phyloP scores from a whole-genome alignment of 1,284 basidiomycete species.

The Kalmanozyma brasiliensis region DNA sequence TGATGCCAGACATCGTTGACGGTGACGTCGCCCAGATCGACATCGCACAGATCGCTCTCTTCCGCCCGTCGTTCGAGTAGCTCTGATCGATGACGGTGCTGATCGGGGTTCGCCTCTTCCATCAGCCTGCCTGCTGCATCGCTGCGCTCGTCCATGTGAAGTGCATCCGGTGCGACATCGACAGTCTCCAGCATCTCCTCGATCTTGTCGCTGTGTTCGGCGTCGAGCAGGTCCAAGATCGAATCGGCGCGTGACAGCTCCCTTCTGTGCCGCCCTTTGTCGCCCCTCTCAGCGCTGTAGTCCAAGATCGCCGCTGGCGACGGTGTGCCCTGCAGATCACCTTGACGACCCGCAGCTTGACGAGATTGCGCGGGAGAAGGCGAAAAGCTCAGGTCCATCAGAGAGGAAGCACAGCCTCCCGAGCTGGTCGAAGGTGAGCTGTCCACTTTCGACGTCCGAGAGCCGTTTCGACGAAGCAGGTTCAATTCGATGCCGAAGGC shows the following conservation, averaged over 20 bases:
- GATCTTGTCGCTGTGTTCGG: conserved; percentile 6
- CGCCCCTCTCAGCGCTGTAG: too few species aligned
- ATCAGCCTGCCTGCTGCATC: too few species aligned
- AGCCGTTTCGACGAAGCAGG: conserved; percentile 9
- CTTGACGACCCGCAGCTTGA: neutral
- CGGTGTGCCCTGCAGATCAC: neutral
- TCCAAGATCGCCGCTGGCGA: neutral
- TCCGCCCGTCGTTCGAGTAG: neutral
- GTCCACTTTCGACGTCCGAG: conserved; percentile 11
- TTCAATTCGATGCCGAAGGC: conserved; percentile 40
- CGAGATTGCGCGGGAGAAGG: conserved; percentile 11
- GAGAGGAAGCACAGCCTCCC: conserved; percentile 13
- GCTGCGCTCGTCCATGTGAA: neutral
- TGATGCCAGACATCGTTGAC: conserved; percentile 25
- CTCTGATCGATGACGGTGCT: too few species aligned
- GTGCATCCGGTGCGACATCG: conserved; percentile 1
- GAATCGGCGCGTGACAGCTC: conserved; percentile 30
- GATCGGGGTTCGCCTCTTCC: too few species aligned
- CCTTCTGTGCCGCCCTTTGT: conserved; percentile 6
- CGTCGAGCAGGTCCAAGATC: conserved; percentile 28
- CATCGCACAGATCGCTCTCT: conserved; percentile 4
- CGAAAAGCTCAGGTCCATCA: conserved; percentile 23
- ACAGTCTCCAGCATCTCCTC: conserved; percentile 19
- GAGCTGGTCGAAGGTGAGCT: conserved; percentile 28
- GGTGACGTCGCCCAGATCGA: conserved; percentile 22